These are phyloP conservation scores for Xylariaceae sp. DNA, from an alignment of 2,329 filamentous ascomycete species.

Conservation along the genomic window DNA sequence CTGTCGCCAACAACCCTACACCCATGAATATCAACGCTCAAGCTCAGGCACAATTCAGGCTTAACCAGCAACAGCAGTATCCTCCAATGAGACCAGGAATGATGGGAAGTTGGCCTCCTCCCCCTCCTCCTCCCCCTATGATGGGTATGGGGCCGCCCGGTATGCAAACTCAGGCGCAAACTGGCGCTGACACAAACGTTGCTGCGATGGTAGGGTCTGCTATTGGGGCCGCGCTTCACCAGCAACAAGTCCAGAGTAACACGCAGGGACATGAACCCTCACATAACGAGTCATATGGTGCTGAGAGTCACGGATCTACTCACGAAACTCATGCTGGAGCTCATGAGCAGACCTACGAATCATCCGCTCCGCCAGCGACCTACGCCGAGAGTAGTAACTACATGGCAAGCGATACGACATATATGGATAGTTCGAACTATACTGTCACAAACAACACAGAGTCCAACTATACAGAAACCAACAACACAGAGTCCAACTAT, in stretches of 20 bases:
- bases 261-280: slow-evolving; percentile 1
- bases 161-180: slow-evolving; percentile 13
- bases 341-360: slow-evolving; percentile 3
- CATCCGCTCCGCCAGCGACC: neutral
- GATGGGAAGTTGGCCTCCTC: neutral
- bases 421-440: slow-evolving; percentile 10
- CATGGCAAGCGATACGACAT: slow-evolving; percentile 6
- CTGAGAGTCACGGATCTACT: slow-evolving; percentile 6
- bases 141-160: neutral
- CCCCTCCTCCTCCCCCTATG: slow-evolving; percentile 4
- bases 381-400: slow-evolving; percentile 9
- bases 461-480: neutral
- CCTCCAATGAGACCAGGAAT: slow-evolving; percentile 12
- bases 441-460: slow-evolving; percentile 11
- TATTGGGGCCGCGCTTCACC: slow-evolving; percentile 9
- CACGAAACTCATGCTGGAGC: neutral
- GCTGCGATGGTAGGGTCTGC: slow-evolving; percentile 5
- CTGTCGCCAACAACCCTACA: slow-evolving; percentile 23
- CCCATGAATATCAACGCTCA: slow-evolving; percentile 17
- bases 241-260: slow-evolving; percentile 2
- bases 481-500: slow-evolving; percentile 6
- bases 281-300: neutral
- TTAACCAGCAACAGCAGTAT: slow-evolving; percentile 15
- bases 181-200: slow-evolving; percentile 5
- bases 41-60: slow-evolving; percentile 14